These are phyloP conservation scores for Tolypocladium album DNA, from an alignment of 2,329 filamentous ascomycete species.

Conservation along the genomic window DNA sequence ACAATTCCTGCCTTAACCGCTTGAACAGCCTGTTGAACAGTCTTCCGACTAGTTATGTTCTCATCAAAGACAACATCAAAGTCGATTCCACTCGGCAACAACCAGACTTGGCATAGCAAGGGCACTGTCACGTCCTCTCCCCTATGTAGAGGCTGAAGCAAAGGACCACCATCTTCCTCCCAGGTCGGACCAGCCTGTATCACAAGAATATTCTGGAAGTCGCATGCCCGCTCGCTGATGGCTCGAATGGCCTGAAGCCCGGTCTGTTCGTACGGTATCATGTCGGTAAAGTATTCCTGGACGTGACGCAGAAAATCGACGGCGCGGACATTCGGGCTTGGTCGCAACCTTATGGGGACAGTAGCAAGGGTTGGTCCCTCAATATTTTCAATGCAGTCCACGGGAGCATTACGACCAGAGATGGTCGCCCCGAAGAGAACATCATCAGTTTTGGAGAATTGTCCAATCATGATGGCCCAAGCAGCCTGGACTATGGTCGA, in stretches of 20 bases:
- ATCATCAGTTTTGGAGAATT: constrained; percentile 6
- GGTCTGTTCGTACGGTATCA: constrained; percentile 5
- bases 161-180: neutral
- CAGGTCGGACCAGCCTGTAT: neutral
- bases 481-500: constrained; percentile 11
- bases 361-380: constrained; percentile 17
- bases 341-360: constrained; percentile 10
- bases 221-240: neutral
- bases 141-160: neutral
- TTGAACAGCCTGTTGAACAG: neutral
- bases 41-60: neutral
- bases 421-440: constrained; percentile 15
- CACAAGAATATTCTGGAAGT: constrained; percentile 1
- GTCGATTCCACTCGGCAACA: neutral
- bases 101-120: neutral
- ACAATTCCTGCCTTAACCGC: neutral
- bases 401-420: constrained; percentile 13
- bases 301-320: constrained; percentile 8
- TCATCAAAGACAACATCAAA: constrained; percentile 1
- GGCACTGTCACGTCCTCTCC: constrained; percentile 1
- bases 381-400: constrained; percentile 13
- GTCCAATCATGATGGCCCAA: constrained; percentile 11
- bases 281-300: constrained; percentile 8
- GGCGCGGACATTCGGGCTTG: constrained; percentile 3
- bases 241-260: neutral